These are phyloP conservation scores for Agrocybe praecox DNA, from an alignment of 768 basidiomycete species.

Conservation along the genomic window DNA sequence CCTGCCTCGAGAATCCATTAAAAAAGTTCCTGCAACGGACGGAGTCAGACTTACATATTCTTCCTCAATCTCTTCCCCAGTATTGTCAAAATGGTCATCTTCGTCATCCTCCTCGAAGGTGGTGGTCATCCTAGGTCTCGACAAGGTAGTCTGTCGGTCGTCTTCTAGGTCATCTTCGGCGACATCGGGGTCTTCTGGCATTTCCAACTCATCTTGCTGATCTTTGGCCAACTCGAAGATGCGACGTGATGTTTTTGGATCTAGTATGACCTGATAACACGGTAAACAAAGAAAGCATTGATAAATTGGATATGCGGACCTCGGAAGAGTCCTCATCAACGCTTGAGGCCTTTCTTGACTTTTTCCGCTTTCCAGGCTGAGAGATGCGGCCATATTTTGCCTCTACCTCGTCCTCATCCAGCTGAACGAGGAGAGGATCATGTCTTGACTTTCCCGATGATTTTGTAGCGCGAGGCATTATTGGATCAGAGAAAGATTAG, in stretches of 20 bases:
- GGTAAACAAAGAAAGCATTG: slow-evolving; percentile 7
- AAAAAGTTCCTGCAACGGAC: not conserved
- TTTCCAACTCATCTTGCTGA: slow-evolving; percentile 88
- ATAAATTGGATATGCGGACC: slow-evolving; percentile 35
- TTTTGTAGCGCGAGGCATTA: slow-evolving; percentile 70
- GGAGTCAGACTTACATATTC: slow-evolving; percentile 50
- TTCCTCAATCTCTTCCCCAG: slow-evolving; percentile 60
- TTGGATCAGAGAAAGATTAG: slow-evolving; percentile 5
- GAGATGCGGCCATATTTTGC: slow-evolving; percentile 81
- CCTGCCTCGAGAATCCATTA: slow-evolving; percentile 40
- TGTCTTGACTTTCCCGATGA: slow-evolving; percentile 64
- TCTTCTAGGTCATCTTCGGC: slow-evolving; percentile 46
- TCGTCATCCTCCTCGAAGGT: slow-evolving; percentile 54
- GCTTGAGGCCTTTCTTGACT: slow-evolving; percentile 48
- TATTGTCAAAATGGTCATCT: slow-evolving; percentile 52
- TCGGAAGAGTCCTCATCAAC: slow-evolving; percentile 60
- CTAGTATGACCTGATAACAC: slow-evolving; percentile 60
- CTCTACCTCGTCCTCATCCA: slow-evolving; percentile 75
- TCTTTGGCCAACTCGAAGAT: slow-evolving; percentile 92
- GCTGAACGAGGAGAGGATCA: slow-evolving; percentile 86
- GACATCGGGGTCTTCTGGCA: slow-evolving; percentile 54
- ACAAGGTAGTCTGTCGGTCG: slow-evolving; percentile 26
- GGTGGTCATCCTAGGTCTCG: slow-evolving; percentile 34
- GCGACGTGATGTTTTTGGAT: slow-evolving; percentile 79
- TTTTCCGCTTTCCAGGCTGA: slow-evolving; percentile 75